Percentiles rank a stretch among this genome's conserved stretches.
Evolutionary conservation across 2,329 filamentous ascomycete genomes (phyloP).

Genomic region (Phyllosticta capitalensis): DNA sequence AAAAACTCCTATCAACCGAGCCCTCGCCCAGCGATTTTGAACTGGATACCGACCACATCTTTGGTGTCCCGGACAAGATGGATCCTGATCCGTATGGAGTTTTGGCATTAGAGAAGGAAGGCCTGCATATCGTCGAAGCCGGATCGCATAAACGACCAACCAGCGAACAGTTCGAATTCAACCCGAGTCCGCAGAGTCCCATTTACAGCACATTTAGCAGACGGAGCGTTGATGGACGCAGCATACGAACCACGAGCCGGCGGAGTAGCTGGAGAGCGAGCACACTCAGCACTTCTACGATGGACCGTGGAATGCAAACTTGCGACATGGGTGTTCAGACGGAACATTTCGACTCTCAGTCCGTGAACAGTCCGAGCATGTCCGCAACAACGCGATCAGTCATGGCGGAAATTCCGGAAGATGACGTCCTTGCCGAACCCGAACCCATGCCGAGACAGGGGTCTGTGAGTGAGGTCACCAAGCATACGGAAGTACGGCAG

Average conservation of each 20-base stretch:
- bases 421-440: conserved; percentile 13
- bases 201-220: conserved; percentile 49
- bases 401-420: conserved; percentile 29
- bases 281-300: conserved; percentile 51
- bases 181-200: conserved; percentile 66
- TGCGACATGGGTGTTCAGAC: conserved; percentile 52
- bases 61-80: conserved; percentile 68
- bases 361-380: conserved; percentile 13
- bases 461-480: background rate
- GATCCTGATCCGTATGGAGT: conserved; percentile 92
- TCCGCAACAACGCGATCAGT: conserved; percentile 15
- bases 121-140: conserved; percentile 84
- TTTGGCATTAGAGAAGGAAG: conserved; percentile 79
- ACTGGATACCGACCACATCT: conserved; percentile 44
- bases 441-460: background rate
- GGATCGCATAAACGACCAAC: conserved; percentile 63
- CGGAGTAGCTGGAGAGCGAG: conserved; percentile 60
- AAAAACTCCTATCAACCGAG: conserved; percentile 54
- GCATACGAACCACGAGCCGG: conserved; percentile 32
- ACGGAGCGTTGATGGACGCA: conserved; percentile 62
- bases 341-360: conserved; percentile 31
- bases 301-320: conserved; percentile 60
- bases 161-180: conserved; percentile 76
- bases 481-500: conserved; percentile 7
- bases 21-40: conserved; percentile 70